phyloP scores from a whole-genome alignment of 495 filamentous ascomycete species.

The Thermochaetoides thermophila region DNA sequence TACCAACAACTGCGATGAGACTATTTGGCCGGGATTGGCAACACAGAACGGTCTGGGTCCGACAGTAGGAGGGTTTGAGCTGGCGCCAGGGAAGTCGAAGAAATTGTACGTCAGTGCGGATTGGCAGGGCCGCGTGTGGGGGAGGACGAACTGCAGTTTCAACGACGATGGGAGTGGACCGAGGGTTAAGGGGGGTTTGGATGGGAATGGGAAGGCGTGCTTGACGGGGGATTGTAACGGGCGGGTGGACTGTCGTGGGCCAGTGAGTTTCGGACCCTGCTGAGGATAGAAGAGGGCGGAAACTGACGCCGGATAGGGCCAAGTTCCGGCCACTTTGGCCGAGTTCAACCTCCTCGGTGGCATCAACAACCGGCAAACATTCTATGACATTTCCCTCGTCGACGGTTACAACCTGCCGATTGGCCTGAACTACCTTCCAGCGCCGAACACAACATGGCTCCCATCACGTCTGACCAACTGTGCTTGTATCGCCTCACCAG shows the following conservation, averaged over 20 bases:
- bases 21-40: constrained; percentile 56
- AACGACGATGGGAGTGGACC: constrained; percentile 40
- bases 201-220: constrained; percentile 45
- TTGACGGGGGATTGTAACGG: constrained; percentile 60
- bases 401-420: constrained; percentile 74
- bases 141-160: constrained; percentile 67
- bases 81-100: constrained; percentile 33
- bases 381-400: constrained; percentile 73
- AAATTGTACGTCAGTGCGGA: constrained; percentile 44
- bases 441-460: constrained; percentile 39
- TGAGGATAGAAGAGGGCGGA: neutral
- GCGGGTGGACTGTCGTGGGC: constrained; percentile 44
- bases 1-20: constrained; percentile 50
- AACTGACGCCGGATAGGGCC: constrained; percentile 29
- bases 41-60: constrained; percentile 53
- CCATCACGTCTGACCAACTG: constrained; percentile 61
- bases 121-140: constrained; percentile 74
- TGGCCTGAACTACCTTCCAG: constrained; percentile 46
- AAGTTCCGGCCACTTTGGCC: constrained; percentile 52
- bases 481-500: constrained; percentile 52
- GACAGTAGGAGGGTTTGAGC: constrained; percentile 45
- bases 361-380: constrained; percentile 43
- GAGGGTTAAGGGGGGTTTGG: constrained; percentile 33
- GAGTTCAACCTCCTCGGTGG: constrained; percentile 58
- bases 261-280: constrained; percentile 37